Conservation (phyloP, 1,284 basidiomycete species). For the Fomitopsis betulina region DNA sequence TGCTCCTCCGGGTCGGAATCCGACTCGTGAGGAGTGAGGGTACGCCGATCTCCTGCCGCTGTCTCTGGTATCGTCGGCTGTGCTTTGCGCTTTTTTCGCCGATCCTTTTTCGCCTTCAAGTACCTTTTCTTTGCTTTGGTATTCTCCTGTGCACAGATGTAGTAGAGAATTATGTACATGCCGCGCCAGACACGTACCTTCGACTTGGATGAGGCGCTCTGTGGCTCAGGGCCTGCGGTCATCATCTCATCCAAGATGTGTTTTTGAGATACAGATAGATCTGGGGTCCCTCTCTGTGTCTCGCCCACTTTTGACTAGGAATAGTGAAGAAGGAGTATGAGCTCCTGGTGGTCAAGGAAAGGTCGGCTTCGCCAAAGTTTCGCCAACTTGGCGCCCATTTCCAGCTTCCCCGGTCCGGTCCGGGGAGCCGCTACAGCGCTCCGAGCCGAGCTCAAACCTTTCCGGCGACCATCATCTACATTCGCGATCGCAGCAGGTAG, state of each 20-base stretch:
- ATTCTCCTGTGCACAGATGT: constrained; percentile 19
- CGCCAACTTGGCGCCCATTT: not conserved
- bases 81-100: constrained; percentile 27
- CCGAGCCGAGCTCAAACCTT: no score
- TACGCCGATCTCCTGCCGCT: not conserved
- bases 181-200: constrained; percentile 13
- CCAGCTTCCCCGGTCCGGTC: not conserved
- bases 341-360: not conserved
- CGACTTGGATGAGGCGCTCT: constrained; percentile 1
- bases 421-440: not conserved
- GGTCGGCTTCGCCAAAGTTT: not conserved
- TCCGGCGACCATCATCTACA: no score
- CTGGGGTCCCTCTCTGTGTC: not conserved
- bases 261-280: not conserved
- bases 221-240: not conserved
- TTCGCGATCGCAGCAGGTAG: no score
- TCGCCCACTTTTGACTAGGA: not conserved
- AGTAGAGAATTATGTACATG: not conserved
- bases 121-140: constrained; percentile 33
- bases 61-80: not conserved
- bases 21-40: not conserved
- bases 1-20: constrained; percentile 7
- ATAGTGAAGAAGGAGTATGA: not conserved
- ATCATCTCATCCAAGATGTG: not conserved
- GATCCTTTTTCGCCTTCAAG: constrained; percentile 32